Percentiles rank a stretch among this genome's conserved stretches.
These are phyloP conservation scores for Solanum boliviense DNA, from an alignment of 257 asterid genomes.

Conservation along the genomic window DNA sequence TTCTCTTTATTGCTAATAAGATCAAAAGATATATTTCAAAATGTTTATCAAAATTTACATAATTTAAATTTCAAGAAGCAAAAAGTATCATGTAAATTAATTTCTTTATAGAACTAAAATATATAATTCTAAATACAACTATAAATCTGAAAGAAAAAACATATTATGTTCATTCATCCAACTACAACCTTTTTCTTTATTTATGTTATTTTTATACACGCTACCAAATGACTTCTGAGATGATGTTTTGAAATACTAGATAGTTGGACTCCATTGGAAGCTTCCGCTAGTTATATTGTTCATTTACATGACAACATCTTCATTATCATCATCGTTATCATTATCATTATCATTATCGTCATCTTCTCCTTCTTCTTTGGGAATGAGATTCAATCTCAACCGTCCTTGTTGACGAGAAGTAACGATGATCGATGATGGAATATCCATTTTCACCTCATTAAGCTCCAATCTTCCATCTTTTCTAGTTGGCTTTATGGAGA, in stretches of 20 bases:
- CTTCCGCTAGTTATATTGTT: background rate
- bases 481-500: background rate
- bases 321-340: background rate
- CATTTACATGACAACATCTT: background rate
- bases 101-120: no score
- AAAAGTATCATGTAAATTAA: background rate
- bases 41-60: background rate
- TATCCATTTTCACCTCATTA: background rate
- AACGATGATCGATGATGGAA: background rate
- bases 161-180: no score
- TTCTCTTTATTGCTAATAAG: background rate
- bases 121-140: background rate
- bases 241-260: background rate
- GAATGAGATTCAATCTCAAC: background rate
- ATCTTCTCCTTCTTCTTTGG: background rate
- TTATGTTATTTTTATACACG: no score
- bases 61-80: background rate
- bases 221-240: background rate
- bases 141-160: background rate
- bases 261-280: background rate
- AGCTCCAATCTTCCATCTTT: background rate
- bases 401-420: background rate
- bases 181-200: no score
- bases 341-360: background rate
- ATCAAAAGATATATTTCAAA: no score